Conservation (phyloP, 441 rosid species). For the Eutrema salsugineum region DNA sequence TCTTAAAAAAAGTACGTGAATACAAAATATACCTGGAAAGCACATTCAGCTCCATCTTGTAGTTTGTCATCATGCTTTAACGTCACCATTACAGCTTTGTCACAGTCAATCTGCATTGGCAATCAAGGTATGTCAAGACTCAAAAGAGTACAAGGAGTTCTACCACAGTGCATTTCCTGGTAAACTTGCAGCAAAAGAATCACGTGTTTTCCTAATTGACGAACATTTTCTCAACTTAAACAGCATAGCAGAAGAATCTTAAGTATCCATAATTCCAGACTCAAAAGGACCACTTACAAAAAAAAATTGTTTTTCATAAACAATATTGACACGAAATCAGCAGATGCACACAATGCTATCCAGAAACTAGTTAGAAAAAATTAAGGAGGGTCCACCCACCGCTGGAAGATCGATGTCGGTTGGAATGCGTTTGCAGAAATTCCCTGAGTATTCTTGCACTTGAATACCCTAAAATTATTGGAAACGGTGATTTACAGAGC, state of each 20-base stretch:
- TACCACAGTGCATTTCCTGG: not conserved
- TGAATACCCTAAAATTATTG: conserved; percentile 76
- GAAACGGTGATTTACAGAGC: conserved; percentile 10
- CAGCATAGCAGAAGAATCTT: not conserved
- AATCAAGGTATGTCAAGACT: conserved; percentile 17
- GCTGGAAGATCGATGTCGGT: conserved; percentile 34
- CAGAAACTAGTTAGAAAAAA: not conserved
- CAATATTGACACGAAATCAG: not conserved
- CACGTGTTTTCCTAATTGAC: not conserved
- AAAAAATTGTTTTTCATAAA: not conserved
- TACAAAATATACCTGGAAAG: conserved; percentile 72
- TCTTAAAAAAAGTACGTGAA: conserved; percentile 13
- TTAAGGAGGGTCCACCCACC: conserved; percentile 20
- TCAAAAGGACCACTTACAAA: not conserved
- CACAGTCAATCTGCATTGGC: conserved; percentile 88
- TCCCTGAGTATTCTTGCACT: conserved; percentile 95
- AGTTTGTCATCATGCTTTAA: conserved; percentile 97
- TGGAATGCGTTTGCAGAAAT: conserved; percentile 97
- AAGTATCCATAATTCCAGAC: not conserved
- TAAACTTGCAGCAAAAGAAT: not conserved
- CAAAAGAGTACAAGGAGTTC: conserved; percentile 14
- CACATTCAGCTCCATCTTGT: conserved; percentile 79
- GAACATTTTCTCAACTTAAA: not conserved
- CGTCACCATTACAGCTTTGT: conserved; percentile 93
- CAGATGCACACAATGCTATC: conserved; percentile 2